Conservation (phyloP, 306 rosid species). For the Dalbergia cochinchinensis region DNA sequence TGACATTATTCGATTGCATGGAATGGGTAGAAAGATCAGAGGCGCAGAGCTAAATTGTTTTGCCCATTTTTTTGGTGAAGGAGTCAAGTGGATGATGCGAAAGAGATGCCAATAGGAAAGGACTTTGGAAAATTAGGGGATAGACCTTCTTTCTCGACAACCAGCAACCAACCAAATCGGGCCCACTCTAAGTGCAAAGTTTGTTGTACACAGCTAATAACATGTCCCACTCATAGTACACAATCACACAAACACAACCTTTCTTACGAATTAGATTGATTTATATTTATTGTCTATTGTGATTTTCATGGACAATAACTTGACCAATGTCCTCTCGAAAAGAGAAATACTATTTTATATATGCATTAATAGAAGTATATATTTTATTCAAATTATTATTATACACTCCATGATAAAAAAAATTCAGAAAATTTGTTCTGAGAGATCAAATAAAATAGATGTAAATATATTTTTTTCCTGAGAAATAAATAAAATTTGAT, state of each 20-base stretch:
- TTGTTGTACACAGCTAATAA: constrained; percentile 46
- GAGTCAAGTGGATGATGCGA: constrained; percentile 11
- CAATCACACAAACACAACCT: not conserved
- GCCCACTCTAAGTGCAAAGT: constrained; percentile 38
- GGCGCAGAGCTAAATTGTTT: not conserved
- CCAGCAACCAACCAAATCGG: constrained; percentile 32
- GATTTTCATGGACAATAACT: not conserved
- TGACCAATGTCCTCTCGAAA: not conserved
- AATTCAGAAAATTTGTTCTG: not conserved
- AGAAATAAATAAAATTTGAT: no score
- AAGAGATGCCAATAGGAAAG: constrained; percentile 8
- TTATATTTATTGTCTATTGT: not conserved
- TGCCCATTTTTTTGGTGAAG: constrained; percentile 19
- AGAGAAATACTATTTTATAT: not conserved
- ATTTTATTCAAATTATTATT: not conserved
- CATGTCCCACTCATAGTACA: constrained; percentile 32
- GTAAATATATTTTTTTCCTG: no score
- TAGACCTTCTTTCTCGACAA: not conserved
- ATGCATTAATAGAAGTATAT: not conserved
- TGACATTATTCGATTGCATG: constrained; percentile 39
- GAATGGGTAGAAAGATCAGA: constrained; percentile 14
- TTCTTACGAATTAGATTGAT: not conserved
- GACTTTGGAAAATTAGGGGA: not conserved
- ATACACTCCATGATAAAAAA: not conserved
- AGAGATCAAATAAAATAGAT: not conserved